These are phyloP conservation scores for Beauveria brongniartii DNA, from an alignment of 2,329 filamentous ascomycete species.

Conservation along the genomic window DNA sequence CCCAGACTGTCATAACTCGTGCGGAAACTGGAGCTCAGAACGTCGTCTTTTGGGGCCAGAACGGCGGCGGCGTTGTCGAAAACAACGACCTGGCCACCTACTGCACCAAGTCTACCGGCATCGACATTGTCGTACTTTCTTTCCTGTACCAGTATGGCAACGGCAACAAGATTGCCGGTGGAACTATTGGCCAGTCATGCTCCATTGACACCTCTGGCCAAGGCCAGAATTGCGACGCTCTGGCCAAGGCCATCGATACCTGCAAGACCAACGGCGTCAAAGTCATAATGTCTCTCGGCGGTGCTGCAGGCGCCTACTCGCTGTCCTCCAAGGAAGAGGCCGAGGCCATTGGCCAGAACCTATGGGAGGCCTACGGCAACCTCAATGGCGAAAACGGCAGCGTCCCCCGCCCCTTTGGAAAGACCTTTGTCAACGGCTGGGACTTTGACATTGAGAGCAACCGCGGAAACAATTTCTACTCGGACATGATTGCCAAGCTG, in stretches of 20 bases:
- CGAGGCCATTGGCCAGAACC: conserved; percentile 13
- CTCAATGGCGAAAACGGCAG: background rate
- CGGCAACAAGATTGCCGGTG: conserved; percentile 28
- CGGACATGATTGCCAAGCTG: conserved; percentile 20
- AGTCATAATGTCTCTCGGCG: conserved; percentile 14
- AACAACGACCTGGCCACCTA: conserved; percentile 30
- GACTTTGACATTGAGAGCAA: conserved; percentile 22
- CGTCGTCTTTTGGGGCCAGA: conserved; percentile 21
- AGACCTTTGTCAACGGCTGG: conserved; percentile 20
- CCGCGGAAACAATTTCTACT: conserved; percentile 12
- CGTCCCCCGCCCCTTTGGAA: conserved; percentile 19
- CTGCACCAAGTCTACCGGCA: conserved; percentile 27
- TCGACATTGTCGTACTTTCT: conserved; percentile 34
- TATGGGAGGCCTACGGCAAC: conserved; percentile 15
- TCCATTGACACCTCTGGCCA: conserved; percentile 23
- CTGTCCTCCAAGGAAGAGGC: conserved; percentile 12
- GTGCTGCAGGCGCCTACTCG: conserved; percentile 11
- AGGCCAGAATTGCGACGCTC: conserved; percentile 19
- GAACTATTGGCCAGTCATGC: conserved; percentile 33
- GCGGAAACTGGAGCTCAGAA: conserved; percentile 20
- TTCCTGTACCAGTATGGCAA: conserved; percentile 32
- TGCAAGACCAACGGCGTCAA: conserved; percentile 14
- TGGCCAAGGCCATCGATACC: conserved; percentile 10
- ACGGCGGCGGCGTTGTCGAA: conserved; percentile 21
- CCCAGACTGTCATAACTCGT: background rate